Percentiles rank a stretch among this genome's conserved stretches.
Conservation (phyloP, 371 early-diverging fungal genomes). For the Circinella minor region DNA sequence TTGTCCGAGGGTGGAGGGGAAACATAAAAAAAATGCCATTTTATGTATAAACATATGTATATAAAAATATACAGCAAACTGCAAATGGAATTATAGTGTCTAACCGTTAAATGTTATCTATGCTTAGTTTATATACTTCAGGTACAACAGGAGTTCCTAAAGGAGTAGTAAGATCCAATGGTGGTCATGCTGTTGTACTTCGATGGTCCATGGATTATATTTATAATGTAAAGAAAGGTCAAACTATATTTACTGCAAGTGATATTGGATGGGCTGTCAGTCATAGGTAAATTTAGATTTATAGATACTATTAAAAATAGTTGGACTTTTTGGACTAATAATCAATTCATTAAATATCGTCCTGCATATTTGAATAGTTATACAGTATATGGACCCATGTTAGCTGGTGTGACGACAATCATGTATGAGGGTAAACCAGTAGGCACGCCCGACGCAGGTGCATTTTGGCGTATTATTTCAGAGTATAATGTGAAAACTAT, state of each 20-base stretch:
- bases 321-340: neutral
- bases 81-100: too few species aligned
- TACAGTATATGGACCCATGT: constrained; percentile 90
- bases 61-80: too few species aligned
- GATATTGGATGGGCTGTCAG: constrained; percentile 98
- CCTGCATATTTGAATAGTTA: constrained; percentile 43
- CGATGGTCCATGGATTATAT: constrained; percentile 80
- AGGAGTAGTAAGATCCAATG: constrained; percentile 92
- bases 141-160: constrained; percentile 88
- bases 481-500: constrained; percentile 80
- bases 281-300: constrained; percentile 55
- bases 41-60: too few species aligned
- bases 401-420: constrained; percentile 85
- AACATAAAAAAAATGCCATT: too few species aligned
- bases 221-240: constrained; percentile 75
- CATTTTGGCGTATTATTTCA: constrained; percentile 82
- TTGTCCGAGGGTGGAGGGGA: too few species aligned
- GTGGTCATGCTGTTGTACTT: constrained; percentile 87
- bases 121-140: constrained; percentile 84
- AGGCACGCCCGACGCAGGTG: constrained; percentile 80
- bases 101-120: too few species aligned
- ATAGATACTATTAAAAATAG: neutral
- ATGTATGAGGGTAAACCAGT: constrained; percentile 92
- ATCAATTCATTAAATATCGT: neutral
- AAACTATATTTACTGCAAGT: constrained; percentile 81